A percentile compares a stretch with the other conserved stretches of the same genome.
phyloP scores from a whole-genome alignment of 2,329 filamentous ascomycete species.

The Teratosphaeria viscida region DNA sequence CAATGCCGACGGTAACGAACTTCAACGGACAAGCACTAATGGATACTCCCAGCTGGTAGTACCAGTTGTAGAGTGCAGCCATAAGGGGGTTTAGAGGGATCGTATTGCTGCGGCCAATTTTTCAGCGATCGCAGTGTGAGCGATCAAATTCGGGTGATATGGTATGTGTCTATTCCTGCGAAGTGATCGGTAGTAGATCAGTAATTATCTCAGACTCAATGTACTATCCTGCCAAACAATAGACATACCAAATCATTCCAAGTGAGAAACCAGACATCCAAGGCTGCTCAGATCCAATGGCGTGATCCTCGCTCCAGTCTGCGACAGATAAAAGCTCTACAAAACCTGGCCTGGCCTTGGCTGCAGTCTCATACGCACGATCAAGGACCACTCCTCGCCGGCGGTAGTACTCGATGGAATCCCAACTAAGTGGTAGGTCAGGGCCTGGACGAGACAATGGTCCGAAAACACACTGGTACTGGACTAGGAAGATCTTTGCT shows the following conservation, averaged over 20 bases:
- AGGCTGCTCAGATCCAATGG: slow-evolving; percentile 4
- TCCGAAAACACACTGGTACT: slow-evolving; percentile 8
- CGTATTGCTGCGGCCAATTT: neutral
- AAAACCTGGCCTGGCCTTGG: neutral
- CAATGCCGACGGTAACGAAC: neutral
- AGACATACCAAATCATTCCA: too few relatives aligned
- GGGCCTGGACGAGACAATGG: neutral
- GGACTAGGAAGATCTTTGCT: slow-evolving; percentile 8
- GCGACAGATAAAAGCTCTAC: slow-evolving; percentile 6
- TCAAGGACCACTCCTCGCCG: neutral
- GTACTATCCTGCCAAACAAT: too few relatives aligned
- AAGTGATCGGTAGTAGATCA: too few relatives aligned
- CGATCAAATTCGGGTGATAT: slow-evolving; percentile 9
- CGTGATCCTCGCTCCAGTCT: slow-evolving; percentile 7
- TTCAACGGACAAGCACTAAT: too few relatives aligned
- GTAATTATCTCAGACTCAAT: too few relatives aligned
- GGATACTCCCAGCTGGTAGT: too few relatives aligned
- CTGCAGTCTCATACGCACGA: slow-evolving; percentile 4
- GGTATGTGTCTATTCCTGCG: neutral
- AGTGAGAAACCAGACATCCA: slow-evolving; percentile 6
- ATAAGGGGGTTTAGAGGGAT: neutral
- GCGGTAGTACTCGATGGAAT: slow-evolving; percentile 3
- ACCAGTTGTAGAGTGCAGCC: neutral
- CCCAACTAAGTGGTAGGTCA: slow-evolving; percentile 2
- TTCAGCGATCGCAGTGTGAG: slow-evolving; percentile 6